These are phyloP conservation scores for Posidonia australis DNA, from an alignment of 106 monocot species.

Conservation along the genomic window DNA sequence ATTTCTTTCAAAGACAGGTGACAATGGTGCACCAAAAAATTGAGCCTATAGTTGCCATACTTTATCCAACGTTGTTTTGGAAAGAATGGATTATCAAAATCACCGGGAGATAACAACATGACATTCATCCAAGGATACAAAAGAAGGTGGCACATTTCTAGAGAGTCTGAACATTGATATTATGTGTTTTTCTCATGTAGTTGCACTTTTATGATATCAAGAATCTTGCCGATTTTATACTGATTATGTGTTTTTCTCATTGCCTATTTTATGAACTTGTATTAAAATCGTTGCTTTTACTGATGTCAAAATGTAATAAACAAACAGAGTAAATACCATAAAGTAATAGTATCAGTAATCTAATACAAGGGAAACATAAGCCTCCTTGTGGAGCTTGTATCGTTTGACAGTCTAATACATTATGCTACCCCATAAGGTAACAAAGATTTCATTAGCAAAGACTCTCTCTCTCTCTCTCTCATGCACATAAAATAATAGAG, in stretches of 20 bases:
- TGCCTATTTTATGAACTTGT: no score
- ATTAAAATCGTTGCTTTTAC: not conserved
- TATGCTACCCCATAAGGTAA: no score
- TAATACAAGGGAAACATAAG: no score
- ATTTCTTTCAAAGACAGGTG: slow-evolving; percentile 55
- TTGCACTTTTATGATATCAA: slow-evolving; percentile 85
- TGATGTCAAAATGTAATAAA: no score
- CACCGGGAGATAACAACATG: not conserved
- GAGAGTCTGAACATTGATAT: not conserved
- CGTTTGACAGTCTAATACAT: no score
- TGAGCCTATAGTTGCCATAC: slow-evolving; percentile 65
- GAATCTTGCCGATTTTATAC: slow-evolving; percentile 78
- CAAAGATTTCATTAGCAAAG: no score
- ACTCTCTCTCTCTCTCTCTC: no score
- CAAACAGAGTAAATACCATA: no score
- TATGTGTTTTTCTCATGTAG: not conserved
- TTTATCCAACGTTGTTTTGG: slow-evolving; percentile 57
- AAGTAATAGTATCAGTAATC: not conserved
- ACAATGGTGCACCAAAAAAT: slow-evolving; percentile 80
- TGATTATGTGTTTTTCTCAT: no score
- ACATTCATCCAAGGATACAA: not conserved
- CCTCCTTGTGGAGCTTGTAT: no score
- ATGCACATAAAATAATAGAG: no score
- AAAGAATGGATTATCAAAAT: not conserved
- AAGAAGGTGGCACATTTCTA: not conserved